phyloP scores from a whole-genome alignment of 2,329 filamentous ascomycete genomes.

The Alternaria sp. region DNA sequence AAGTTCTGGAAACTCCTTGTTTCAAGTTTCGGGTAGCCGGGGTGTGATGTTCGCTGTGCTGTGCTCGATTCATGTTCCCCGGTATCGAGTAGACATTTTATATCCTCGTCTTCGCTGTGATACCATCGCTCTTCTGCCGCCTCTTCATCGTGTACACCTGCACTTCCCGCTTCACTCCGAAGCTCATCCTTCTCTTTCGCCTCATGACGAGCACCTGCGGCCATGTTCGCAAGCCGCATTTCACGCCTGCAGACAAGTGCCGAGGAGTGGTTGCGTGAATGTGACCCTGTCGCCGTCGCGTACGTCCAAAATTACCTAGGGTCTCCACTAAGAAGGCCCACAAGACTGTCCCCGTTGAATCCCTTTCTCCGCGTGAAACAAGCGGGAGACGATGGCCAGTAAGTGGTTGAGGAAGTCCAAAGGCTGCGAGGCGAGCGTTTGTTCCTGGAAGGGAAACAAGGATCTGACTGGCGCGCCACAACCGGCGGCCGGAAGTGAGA shows the following conservation, averaged over 20 bases:
- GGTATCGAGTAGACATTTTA: constrained; percentile 42
- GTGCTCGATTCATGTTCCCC: constrained; percentile 29
- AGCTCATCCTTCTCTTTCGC: constrained; percentile 39
- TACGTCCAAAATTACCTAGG: constrained; percentile 35
- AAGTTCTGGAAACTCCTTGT: constrained; percentile 43
- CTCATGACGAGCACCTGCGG: constrained; percentile 35
- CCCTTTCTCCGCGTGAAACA: constrained; percentile 45
- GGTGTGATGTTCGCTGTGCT: constrained; percentile 41
- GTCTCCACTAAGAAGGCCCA: constrained; percentile 33
- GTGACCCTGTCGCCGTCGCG: constrained; percentile 38
- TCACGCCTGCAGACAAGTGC: constrained; percentile 28
- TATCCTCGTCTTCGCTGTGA: constrained; percentile 33
- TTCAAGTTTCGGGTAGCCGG: constrained; percentile 47
- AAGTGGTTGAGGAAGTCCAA: constrained; percentile 33
- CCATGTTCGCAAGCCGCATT: constrained; percentile 38
- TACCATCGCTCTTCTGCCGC: constrained; percentile 33
- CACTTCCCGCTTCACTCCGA: constrained; percentile 26
- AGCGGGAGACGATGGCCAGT: constrained; percentile 40
- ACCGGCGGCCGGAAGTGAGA: constrained; percentile 35
- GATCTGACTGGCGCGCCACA: constrained; percentile 39
- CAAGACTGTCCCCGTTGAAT: constrained; percentile 30
- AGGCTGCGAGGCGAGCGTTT: constrained; percentile 39
- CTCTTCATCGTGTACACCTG: constrained; percentile 28
- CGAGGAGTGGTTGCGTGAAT: constrained; percentile 36
- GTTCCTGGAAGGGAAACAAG: constrained; percentile 31